Conservation (phyloP, 2,329 filamentous ascomycete genomes). For the Aspergillus sp. region DNA sequence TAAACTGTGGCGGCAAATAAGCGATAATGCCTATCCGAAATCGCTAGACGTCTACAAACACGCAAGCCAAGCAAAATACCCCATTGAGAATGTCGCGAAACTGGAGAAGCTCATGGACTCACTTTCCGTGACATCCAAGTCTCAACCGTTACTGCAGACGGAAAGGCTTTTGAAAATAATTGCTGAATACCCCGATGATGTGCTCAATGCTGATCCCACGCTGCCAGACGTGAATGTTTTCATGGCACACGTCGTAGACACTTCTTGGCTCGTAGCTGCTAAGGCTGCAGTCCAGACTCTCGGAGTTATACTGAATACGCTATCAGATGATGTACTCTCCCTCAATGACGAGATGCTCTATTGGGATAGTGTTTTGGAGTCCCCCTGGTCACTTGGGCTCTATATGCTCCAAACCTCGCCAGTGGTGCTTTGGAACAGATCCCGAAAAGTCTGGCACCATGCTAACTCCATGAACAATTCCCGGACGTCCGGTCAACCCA, state of each 20-base stretch:
- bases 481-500: constrained; percentile 37
- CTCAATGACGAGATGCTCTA: constrained; percentile 89
- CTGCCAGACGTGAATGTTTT: constrained; percentile 21
- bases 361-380: constrained; percentile 86
- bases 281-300: constrained; percentile 93
- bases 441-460: constrained; percentile 49
- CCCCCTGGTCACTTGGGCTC: constrained; percentile 73
- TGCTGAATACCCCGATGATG: constrained; percentile 43
- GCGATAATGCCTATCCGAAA: constrained; percentile 14
- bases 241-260: constrained; percentile 67
- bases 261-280: constrained; percentile 87
- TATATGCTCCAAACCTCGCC: constrained; percentile 89
- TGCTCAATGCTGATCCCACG: neutral
- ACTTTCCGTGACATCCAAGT: constrained; percentile 69
- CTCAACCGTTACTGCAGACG: constrained; percentile 62
- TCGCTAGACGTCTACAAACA: constrained; percentile 24
- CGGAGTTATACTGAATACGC: constrained; percentile 72
- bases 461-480: constrained; percentile 40
- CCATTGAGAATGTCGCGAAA: constrained; percentile 42
- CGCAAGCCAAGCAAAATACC: constrained; percentile 12
- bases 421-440: constrained; percentile 71
- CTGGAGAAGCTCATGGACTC: constrained; percentile 69
- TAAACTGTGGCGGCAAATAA: constrained; percentile 52
- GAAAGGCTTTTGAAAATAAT: constrained; percentile 64
- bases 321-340: constrained; percentile 80